These are phyloP conservation scores for Phytopythium vexans DNA, from an alignment of 352 stramenopile genomes.

Conservation along the genomic window DNA sequence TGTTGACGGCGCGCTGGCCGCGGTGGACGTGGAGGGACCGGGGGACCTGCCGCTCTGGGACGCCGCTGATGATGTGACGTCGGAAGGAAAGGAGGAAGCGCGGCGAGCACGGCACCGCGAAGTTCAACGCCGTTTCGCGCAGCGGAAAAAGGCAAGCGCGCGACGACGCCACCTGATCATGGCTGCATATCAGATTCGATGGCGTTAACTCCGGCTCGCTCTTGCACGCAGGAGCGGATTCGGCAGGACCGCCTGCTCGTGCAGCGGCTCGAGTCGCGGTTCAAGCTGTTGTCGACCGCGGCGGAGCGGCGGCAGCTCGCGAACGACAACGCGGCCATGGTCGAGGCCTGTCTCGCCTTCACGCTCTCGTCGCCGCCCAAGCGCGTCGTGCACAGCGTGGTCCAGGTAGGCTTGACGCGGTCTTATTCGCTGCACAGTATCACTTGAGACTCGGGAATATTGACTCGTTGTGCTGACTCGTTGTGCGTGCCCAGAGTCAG, in stretches of 20 bases:
- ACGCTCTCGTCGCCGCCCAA: conserved; percentile 7
- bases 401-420: conserved; percentile 11
- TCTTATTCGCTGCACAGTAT: neutral
- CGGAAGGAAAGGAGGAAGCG: conserved; percentile 13
- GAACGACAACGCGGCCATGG: conserved; percentile 16
- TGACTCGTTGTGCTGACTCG: neutral
- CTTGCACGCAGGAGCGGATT: conserved; percentile 4
- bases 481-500: conserved; percentile 5
- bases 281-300: conserved; percentile 21
- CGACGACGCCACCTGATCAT: no score
- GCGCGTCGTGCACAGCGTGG: conserved; percentile 17
- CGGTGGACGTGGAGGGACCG: no score
- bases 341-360: conserved; percentile 19
- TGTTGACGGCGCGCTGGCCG: no score
- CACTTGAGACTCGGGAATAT: neutral
- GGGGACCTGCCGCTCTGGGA: no score
- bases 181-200: no score
- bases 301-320: conserved; percentile 16
- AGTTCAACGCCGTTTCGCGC: conserved; percentile 40
- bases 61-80: neutral
- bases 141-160: conserved; percentile 32
- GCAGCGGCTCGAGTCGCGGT: conserved; percentile 17
- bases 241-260: conserved; percentile 20
- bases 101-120: conserved; percentile 39
- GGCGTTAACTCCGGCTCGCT: neutral